Evolutionary conservation across 768 basidiomycete species (phyloP), one percentile per base, ranked within the genome.

Genomic region (Butyriboletus loyo): DNA sequence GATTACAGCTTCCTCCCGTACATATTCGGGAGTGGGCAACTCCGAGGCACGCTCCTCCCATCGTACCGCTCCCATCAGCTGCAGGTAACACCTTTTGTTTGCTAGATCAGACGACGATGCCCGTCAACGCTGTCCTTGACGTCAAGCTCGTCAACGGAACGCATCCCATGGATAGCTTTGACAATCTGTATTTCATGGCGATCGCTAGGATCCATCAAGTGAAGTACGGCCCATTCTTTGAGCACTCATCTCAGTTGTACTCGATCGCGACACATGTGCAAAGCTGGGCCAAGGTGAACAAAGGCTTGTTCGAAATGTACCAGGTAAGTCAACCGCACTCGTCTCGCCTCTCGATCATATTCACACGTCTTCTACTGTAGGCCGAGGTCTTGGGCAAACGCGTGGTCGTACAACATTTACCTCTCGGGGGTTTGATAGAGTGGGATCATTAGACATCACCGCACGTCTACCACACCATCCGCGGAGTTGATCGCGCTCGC

Each of bases 321-420:
- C 83, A 92, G 75, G 89, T 84, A 62, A 65, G 58, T 52, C 35
- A n/a, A 31, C 22, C 45, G 25, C 32, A 48, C 31, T 19, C 45
- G 27, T 40, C 15, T 43, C 6, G 41, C 27, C 1, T 34, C 7
- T 22, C 3, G 31, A 36, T 30, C 31, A n/a, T 49, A 45, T 41
- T 65, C 42, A 55, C 46, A 50, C 42, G 31, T 15, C 31, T 21
- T 27, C 51, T 22, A 25, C 50, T 25, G 22, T 54, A 91, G 83
- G 93, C 85, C 7, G 96, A 99, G 70, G 94, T 98, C 13, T 75
- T 98, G 37, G 85, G 86, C 15, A 98, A 98, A 70, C 81, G 90
- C 15, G 95, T 98, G n/a, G 96, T 98, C 5, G 92, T 98, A 4
- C 95, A 98, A 67, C 94, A 97, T 66, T 75, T 98, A 44, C 87